A percentile compares a stretch with the other conserved stretches of the same genome.
phyloP scores from a whole-genome alignment of 257 asterid genomes.

The Cynanchum wilfordii region DNA sequence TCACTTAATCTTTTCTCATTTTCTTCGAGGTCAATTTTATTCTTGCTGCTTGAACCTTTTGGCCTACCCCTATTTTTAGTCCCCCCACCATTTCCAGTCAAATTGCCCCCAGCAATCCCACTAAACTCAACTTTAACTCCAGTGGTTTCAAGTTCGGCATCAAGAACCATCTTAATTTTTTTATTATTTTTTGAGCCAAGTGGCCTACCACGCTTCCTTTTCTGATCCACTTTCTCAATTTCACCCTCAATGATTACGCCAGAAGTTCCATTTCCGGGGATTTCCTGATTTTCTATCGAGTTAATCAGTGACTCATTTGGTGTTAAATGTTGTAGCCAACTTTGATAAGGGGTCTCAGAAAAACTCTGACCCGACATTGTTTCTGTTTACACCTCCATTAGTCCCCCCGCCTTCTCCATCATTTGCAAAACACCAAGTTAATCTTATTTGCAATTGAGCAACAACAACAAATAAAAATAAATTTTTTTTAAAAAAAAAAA shows the following conservation, averaged over 20 bases:
- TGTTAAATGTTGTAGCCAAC: not conserved
- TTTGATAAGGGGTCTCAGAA: conserved; percentile 13
- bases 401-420: conserved; percentile 6
- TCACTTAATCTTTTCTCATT: not conserved
- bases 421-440: not conserved
- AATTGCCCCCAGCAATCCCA: not conserved
- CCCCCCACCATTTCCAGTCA: not conserved
- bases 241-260: not conserved
- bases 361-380: conserved; percentile 6
- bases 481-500: no score
- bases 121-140: not conserved
- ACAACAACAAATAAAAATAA: no score
- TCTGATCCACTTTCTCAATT: conserved; percentile 2
- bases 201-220: conserved; percentile 12
- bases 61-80: conserved; percentile 9
- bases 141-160: not conserved
- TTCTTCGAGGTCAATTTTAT: not conserved
- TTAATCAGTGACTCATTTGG: not conserved
- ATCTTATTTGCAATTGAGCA: not conserved
- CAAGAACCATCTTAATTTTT: not conserved
- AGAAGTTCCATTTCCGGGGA: not conserved
- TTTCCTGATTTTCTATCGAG: not conserved
- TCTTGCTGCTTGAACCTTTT: conserved; percentile 7
- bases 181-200: conserved; percentile 6
- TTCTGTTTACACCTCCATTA: conserved; percentile 18